Evolutionary conservation across 2,329 filamentous ascomycete species (phyloP).

Genomic region (Paracorniculantispora psalliotae): DNA sequence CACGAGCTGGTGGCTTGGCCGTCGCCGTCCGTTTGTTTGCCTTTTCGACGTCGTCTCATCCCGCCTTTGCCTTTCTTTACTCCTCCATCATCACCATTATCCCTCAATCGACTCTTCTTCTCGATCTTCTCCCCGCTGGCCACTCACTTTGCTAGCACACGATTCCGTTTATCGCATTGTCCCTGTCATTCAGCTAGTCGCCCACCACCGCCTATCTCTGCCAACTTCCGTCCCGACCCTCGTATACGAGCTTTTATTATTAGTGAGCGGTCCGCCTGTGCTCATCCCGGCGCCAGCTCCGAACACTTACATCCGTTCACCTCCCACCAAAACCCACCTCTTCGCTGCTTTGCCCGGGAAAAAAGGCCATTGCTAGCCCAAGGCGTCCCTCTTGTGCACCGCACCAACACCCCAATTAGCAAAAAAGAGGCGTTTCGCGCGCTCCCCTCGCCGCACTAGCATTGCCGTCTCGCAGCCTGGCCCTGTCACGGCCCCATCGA

Average conservation of each 20-base stretch:
- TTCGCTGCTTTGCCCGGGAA: background rate
- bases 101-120: background rate
- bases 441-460: background rate
- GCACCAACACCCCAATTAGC: background rate
- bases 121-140: background rate
- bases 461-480: background rate
- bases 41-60: background rate
- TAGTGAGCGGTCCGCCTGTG: background rate
- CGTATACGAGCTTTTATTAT: conserved; percentile 7
- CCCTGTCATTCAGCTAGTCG: background rate
- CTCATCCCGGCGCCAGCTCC: background rate
- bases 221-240: background rate
- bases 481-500: conserved; percentile 7
- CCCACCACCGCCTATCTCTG: background rate
- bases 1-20: background rate
- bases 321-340: background rate
- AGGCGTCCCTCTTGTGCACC: background rate
- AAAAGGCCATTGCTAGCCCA: background rate
- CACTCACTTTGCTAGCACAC: too few species aligned
- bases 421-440: background rate
- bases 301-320: background rate
- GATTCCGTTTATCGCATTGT: too few species aligned
- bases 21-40: background rate
- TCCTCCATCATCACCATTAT: background rate
- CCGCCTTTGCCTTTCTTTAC: background rate